phyloP scores from a whole-genome alignment of 345 rosid genomes.

The Bruguiera parviflora region DNA sequence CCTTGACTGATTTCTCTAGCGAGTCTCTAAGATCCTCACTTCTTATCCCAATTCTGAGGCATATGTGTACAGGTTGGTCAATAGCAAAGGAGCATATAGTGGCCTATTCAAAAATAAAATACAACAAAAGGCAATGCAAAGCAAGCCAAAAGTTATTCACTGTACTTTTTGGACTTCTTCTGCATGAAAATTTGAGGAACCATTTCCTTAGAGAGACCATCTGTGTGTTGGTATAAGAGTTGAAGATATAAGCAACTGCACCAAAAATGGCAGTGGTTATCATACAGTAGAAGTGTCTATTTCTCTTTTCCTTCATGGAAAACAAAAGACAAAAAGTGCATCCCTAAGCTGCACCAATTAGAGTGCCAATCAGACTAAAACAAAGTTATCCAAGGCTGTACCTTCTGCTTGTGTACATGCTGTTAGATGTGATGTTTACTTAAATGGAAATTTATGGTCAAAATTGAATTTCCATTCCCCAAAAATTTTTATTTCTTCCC shows the following conservation, averaged over 20 bases:
- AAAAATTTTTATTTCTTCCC: not conserved
- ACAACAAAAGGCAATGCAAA: conserved; percentile 1
- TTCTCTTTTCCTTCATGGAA: not conserved
- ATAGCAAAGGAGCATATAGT: not conserved
- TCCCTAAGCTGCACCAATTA: not conserved
- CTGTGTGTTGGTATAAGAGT: conserved; percentile 71
- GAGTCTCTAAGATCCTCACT: conserved; percentile 68
- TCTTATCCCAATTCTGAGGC: conserved; percentile 73
- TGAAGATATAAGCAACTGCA: conserved; percentile 95
- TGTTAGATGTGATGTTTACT: not conserved
- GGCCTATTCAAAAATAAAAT: not conserved
- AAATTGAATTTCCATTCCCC: not conserved
- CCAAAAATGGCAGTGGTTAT: conserved; percentile 33
- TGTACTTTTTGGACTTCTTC: conserved; percentile 69
- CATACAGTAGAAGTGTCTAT: conserved; percentile 1
- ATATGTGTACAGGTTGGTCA: conserved; percentile 2
- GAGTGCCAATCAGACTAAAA: not conserved
- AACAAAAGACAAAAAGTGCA: not conserved
- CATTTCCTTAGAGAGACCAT: conserved; percentile 61
- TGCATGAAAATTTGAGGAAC: conserved; percentile 69
- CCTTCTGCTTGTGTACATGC: too few relatives aligned
- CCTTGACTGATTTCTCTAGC: conserved; percentile 60
- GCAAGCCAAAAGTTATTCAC: conserved; percentile 4
- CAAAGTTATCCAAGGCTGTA: not conserved
- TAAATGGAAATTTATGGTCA: not conserved